Conservation (phyloP, 2,329 filamentous ascomycete genomes). For the Cladosporium sp. region DNA sequence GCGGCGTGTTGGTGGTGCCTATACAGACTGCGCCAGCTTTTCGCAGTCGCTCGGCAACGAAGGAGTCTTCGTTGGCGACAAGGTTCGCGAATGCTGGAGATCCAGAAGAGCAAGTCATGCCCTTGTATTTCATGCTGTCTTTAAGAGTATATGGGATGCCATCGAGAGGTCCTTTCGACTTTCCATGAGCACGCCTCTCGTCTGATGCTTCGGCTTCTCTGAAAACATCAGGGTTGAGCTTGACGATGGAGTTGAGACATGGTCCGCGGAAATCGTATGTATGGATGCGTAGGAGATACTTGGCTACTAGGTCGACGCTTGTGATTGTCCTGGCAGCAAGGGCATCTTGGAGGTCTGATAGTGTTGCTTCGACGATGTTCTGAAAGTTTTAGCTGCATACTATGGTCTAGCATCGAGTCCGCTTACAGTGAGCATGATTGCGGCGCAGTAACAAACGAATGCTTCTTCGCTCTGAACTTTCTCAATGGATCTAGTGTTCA, state of each 20-base stretch:
- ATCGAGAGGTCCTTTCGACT: conserved; percentile 42
- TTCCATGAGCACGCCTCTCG: conserved; percentile 37
- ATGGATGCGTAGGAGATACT: conserved; percentile 46
- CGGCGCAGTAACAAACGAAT: no score
- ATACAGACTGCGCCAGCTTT: conserved; percentile 50
- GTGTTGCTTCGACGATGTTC: conserved; percentile 46
- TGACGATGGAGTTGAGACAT: conserved; percentile 46
- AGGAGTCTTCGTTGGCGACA: conserved; percentile 50
- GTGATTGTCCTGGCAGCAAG: conserved; percentile 38
- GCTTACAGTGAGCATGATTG: not conserved
- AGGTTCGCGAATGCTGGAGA: conserved; percentile 53
- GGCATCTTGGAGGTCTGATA: conserved; percentile 42
- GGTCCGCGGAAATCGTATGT: conserved; percentile 42
- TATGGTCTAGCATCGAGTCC: not conserved
- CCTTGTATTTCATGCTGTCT: conserved; percentile 53
- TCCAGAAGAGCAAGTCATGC: conserved; percentile 51
- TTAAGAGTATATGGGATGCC: conserved; percentile 58
- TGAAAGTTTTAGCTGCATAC: conserved; percentile 11
- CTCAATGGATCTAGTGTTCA: no score
- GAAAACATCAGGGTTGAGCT: conserved; percentile 45
- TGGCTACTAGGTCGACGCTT: conserved; percentile 43
- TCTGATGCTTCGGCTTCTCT: conserved; percentile 48
- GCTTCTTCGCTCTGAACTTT: no score
- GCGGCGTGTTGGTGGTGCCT: conserved; percentile 57
- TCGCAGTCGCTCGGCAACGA: conserved; percentile 45